Evolutionary conservation across 1,284 basidiomycete genomes (phyloP).

Genomic region (Pascua guehoae): DNA sequence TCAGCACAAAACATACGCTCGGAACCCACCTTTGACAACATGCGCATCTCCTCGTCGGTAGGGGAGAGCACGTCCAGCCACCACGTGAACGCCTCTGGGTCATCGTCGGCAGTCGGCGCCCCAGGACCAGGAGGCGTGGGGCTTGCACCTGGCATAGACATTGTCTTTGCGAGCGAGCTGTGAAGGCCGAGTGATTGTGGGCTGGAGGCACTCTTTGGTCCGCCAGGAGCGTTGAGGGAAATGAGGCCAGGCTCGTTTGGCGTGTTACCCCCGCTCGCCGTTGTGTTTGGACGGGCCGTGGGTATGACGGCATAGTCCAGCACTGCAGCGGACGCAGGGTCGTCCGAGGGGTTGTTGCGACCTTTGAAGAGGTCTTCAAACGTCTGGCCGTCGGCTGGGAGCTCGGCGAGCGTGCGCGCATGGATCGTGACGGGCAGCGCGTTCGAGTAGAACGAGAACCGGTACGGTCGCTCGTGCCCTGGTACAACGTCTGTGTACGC

Average conservation of each 20-base stretch:
- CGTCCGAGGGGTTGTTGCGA: conserved; percentile 11
- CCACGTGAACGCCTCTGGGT: conserved; percentile 79
- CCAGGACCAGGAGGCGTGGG: conserved; percentile 1
- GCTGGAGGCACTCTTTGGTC: not conserved
- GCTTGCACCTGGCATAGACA: no score
- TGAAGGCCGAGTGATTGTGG: conserved; percentile 1
- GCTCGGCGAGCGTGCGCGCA: conserved; percentile 83
- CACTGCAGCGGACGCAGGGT: not conserved
- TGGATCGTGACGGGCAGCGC: conserved; percentile 89
- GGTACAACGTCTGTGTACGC: conserved; percentile 44
- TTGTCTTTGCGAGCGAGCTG: not conserved
- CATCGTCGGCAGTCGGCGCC: conserved; percentile 16
- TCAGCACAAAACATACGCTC: no score
- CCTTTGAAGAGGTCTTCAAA: conserved; percentile 83
- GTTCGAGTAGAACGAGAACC: conserved; percentile 99
- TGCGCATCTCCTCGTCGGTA: conserved; percentile 97
- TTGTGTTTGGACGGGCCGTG: not conserved
- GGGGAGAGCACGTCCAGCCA: conserved; percentile 95
- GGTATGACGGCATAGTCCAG: not conserved
- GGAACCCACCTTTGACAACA: conserved; percentile 69
- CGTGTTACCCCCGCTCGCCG: conserved; percentile 1
- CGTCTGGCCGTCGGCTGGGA: conserved; percentile 88
- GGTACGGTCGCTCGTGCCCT: conserved; percentile 84
- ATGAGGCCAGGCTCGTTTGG: conserved; percentile 16
- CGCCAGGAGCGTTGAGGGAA: not conserved